Evolutionary conservation across 2,329 filamentous ascomycete genomes (phyloP), one percentile per base, ranked within the genome.

Genomic region (Cryphonectria parasitica): DNA sequence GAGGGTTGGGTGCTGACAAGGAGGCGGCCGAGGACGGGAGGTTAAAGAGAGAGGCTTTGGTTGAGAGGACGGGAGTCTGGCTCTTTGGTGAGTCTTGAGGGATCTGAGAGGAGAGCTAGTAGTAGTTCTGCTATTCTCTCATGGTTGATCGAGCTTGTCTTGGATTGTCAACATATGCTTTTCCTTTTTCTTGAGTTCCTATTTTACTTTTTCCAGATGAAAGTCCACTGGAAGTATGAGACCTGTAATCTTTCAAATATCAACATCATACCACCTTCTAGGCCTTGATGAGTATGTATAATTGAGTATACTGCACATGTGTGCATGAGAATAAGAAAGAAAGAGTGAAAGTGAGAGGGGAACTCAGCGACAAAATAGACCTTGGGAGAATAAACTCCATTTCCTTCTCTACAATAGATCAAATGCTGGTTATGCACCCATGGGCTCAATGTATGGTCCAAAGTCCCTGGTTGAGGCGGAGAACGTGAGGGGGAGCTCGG

Each of bases 31-130:
- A 75, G 43, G 78, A 79, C 54, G 76, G 73, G 58, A 36, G 15
- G 43, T 28, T 72, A 63, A 63, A 77, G 68, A 75, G 73, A 49
- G 76, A 79, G 52, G 75, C 69, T 60, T 52, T 73, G n/a, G 64
- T 69, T 7, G 39, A 58, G 61, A 52, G 60, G 67, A 34, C 54
- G 2, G 72, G 70, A 17, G 52, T 69, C 63, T 73, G 72, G 72
- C 58, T 73, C 17, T 71, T 70, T 34, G 54, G 65, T 34, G 45
- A 64, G 54, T 64, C 58, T 5, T 39, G 34, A 61, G 45, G n/a
- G 19, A 3, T 3, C 1, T 3, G 22, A 61, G 31, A 7, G 39
- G 54, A 31, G 45, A n/a, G 10, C 25, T 5, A n/a, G n/a, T n/a
- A n/a, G 13, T 19, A 22, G 2, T 34, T n/a, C n/a, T 34, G 34